Evolutionary conservation across 2,329 filamentous ascomycete species (phyloP), one percentile per base, ranked within the genome.

Genomic region (Diplodia mutila): DNA sequence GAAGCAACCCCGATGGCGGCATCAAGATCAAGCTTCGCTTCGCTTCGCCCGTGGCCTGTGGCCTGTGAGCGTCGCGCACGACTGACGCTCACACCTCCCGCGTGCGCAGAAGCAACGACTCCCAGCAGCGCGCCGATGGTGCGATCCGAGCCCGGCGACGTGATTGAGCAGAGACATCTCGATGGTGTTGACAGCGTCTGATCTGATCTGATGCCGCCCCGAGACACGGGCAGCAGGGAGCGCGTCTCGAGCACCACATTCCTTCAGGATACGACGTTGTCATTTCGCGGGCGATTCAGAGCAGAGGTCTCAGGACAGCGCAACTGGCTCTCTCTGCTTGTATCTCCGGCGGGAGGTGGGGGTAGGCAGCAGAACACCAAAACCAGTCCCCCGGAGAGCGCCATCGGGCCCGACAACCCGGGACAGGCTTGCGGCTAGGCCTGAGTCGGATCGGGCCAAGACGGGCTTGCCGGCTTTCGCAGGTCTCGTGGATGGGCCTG

Each of bases 401-500:
- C 52, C 51, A 57, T 57, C 51, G 53, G 54, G 39, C 65, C 42
- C 52, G 65, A 27, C 48, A 32, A 57, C 65, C 64, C 29, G 65
- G 65, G n/a, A 67, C 42, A 23, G 65, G 65, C 32, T 67, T 42
- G 54, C 14, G 21, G 29, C 65, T 61, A 67, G 34, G 23, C 65
- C 53, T 23, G 25, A 51, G 18, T 25, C 25, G 54, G 65, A 12
- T 29, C 42, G 42, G 64, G 54, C 39, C 61, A 54, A 54, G 61
- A 65, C 61, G 61, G 61, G 61, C 49, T 27, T 54, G 61, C 34
- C 61, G 61, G 27, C 61, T 65, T 65, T 54, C 37, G 48, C 37
- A 49, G 42, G 65, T 67, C 65, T 48, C 65, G 65, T 67, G 65
- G 53, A 61, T 67, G 53, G 42, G 42, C 23, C 42, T 39, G 53